These are phyloP conservation scores for Colletotrichum cereale DNA, from an alignment of 2,329 filamentous ascomycete species.

Conservation along the genomic window DNA sequence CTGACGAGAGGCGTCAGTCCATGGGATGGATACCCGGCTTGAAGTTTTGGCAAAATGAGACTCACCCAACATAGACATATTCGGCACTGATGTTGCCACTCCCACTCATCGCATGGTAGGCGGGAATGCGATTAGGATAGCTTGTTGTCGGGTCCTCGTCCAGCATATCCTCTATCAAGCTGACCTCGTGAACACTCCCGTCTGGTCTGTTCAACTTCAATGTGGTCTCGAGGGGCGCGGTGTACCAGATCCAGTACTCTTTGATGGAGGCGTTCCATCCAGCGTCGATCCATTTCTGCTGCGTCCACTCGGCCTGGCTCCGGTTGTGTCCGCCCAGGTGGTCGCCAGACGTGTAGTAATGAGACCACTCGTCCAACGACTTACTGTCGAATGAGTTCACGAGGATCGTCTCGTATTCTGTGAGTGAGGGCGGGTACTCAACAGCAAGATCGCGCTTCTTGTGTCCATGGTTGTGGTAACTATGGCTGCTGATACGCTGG, in stretches of 20 bases:
- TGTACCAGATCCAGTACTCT: slow-evolving; percentile 36
- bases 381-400: slow-evolving; percentile 33
- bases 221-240: slow-evolving; percentile 16
- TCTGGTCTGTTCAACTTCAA: slow-evolving; percentile 31
- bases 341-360: slow-evolving; percentile 34
- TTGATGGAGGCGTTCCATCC: slow-evolving; percentile 21
- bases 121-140: slow-evolving; percentile 31
- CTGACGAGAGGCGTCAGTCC: background rate
- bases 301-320: slow-evolving; percentile 30
- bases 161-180: slow-evolving; percentile 32
- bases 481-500: slow-evolving; percentile 14
- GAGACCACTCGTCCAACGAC: slow-evolving; percentile 27
- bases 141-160: slow-evolving; percentile 33
- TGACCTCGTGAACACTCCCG: slow-evolving; percentile 23
- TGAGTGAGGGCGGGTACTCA: slow-evolving; percentile 20
- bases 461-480: slow-evolving; percentile 12
- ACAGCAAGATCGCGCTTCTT: slow-evolving; percentile 26
- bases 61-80: slow-evolving; percentile 31
- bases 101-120: slow-evolving; percentile 33
- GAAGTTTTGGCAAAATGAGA: background rate
- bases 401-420: slow-evolving; percentile 18
- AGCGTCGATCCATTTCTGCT: slow-evolving; percentile 22
- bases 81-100: slow-evolving; percentile 25
- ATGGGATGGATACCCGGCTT: background rate
- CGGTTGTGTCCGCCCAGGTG: slow-evolving; percentile 34